Evolutionary conservation across 257 asterid genomes (phyloP).

Genomic region (Eustoma russellianum): DNA sequence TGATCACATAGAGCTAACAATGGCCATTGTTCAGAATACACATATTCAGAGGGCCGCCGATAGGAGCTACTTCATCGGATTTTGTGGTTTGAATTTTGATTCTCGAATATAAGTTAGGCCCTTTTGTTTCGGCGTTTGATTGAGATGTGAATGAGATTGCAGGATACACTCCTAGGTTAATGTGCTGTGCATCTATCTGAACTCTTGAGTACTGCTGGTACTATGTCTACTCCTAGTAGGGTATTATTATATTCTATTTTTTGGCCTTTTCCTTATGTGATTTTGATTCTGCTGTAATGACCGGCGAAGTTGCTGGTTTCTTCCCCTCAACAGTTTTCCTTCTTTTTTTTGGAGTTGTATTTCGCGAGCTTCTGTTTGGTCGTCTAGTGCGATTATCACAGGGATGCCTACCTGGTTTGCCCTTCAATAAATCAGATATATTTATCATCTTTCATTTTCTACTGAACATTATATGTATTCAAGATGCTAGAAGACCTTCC

Average conservation of each 20-base stretch:
- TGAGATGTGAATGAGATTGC: constrained; percentile 41
- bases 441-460: constrained; percentile 27
- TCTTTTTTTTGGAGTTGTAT: constrained; percentile 33
- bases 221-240: constrained; percentile 23
- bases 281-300: constrained; percentile 30
- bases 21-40: constrained; percentile 29
- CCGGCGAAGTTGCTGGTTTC: constrained; percentile 26
- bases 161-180: constrained; percentile 46
- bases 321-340: constrained; percentile 16
- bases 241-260: constrained; percentile 30
- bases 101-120: constrained; percentile 38
- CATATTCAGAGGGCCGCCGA: constrained; percentile 13
- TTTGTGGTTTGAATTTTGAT: constrained; percentile 36
- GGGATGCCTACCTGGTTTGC: constrained; percentile 37
- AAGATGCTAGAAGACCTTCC: constrained; percentile 10
- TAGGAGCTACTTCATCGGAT: constrained; percentile 19
- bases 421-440: constrained; percentile 38
- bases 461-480: constrained; percentile 26
- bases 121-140: constrained; percentile 12
- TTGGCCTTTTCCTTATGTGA: constrained; percentile 15
- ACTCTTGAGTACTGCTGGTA: constrained; percentile 34
- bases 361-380: constrained; percentile 40
- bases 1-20: constrained; percentile 44
- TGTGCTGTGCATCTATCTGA: constrained; percentile 40
- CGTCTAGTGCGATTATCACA: constrained; percentile 47